Base-by-base conservation (phyloP, 345 rosid species). In the Boechera divaricarpa region DNA sequence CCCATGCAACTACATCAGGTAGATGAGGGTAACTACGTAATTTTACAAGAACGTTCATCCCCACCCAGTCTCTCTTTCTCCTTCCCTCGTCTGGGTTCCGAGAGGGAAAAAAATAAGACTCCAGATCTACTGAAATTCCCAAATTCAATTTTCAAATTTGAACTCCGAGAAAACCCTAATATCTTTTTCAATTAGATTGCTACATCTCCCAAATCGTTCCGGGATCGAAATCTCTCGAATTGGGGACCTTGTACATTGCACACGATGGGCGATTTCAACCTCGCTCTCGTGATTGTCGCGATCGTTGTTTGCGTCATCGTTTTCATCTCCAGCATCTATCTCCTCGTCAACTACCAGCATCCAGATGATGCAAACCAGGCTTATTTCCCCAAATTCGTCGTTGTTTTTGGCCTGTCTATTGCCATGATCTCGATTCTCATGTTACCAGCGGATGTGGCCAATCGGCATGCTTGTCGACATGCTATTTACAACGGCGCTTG, bases 291-390 rank as follows among this genome's bases (percentile, higher is more conserved):
- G 80, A 90, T 95, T 79, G 97, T 95, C 55, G 99, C 99, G 63
- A 81, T 91, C 59, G 91, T 95, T 21, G 89, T 95, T 26, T 93
- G 98, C 84, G 83, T 93, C 71, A 70, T 95, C 71, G 99, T 95
- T 35, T 85, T 93, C 77, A 69, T 95, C 61, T 91, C 91, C 85
- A 95, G 94, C 81, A 87, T 95, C 54, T 95, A 95, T 78, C 97
- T 95, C 10, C 98, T 95, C 71, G 93, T 95, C 80, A 95, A 95
- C 72, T 95, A 90, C 80, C 99, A 95, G 88, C 99, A 95, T 60
- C 99, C 99, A 0, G 99, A 96, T 73, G 99, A 96, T 52, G 94
- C 90, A 3, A 96, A 96, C 83, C 99, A 96, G 82, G 98, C 99
- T 1, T 96, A 96, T 79, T 91, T 96, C 82, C 99, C 99, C 62